Evolutionary conservation across 208 protist species (phyloP), one percentile per base, ranked within the genome.

Genomic region (Acanthamoeba sp.): DNA sequence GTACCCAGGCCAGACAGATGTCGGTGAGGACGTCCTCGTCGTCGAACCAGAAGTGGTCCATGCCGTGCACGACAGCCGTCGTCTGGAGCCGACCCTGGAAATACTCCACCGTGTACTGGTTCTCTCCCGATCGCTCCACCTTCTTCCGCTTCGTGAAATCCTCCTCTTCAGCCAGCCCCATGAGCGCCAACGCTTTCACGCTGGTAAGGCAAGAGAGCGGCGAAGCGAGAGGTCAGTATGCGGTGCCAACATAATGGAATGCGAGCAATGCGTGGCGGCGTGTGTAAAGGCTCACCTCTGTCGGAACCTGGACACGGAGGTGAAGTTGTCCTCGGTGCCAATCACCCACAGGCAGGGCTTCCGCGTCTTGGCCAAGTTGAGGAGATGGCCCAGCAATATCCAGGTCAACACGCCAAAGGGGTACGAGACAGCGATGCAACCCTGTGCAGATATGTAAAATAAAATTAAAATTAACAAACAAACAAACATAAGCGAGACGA

Each of bases 331-430:
- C 1, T 91, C 85, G 27, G 50, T 91, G 48, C 85, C 85, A 24
- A 71, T 91, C n/a, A 91, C 85, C 85, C 85, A 91, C 4, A 91
- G 57, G 85, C 50, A 73, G 32, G 85, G 85, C 38, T 91, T 91
- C 24, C 29, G 32, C 12, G 85, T 73, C 57, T 73, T 64, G 32
- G 85, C 50, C 85, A 73, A 42, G 57, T 64, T 64, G 29, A 73
- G 85, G 22, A 91, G 85, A 29, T 71, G 59, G 32, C 85, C 85
- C 85, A 91, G 24, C 57, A 91, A 71, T 64, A 91, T 64, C 57
- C 50, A 91, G 32, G 85, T 42, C 85, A 91, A 73, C 85, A 91
- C 85, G 5, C 85, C 85, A 32, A 91, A 91, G 32, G 85, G 85
- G 48, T 91, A 91, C 22, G 85, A 91, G 0, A 91, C 85, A 0